A percentile compares a stretch with the other conserved stretches of the same genome.
Conservation (phyloP, 192 early-diverging fungal species). For the Linnemannia exigua region DNA sequence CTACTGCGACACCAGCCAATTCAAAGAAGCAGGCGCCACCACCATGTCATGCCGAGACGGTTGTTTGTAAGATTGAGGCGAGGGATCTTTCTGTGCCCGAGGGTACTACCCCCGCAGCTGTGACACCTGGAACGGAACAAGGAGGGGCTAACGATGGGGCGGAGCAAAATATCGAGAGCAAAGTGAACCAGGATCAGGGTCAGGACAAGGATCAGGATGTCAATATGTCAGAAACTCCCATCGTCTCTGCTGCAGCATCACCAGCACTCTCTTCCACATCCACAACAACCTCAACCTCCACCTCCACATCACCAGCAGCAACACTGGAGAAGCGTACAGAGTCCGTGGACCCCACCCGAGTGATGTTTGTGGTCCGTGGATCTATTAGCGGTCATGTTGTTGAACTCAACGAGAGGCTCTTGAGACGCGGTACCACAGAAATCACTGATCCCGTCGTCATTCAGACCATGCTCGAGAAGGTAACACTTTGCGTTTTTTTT, state of each 20-base stretch:
- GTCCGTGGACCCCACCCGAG: slow-evolving; percentile 38
- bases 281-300: neutral
- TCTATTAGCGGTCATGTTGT: slow-evolving; percentile 44
- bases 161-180: neutral
- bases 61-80: slow-evolving; percentile 47
- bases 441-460: slow-evolving; percentile 36
- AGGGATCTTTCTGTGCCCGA: slow-evolving; percentile 19
- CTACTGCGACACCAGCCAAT: slow-evolving; percentile 40
- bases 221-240: neutral
- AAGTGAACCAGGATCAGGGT: neutral
- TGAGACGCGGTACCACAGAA: slow-evolving; percentile 2
- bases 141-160: too few relatives aligned
- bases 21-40: slow-evolving; percentile 46
- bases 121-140: too few relatives aligned
- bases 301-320: neutral
- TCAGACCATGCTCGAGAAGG: slow-evolving; percentile 41
- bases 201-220: neutral
- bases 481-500: neutral
- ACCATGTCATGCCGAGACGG: slow-evolving; percentile 38
- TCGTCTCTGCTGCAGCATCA: neutral
- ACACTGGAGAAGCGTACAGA: slow-evolving; percentile 1
- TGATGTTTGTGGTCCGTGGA: slow-evolving; percentile 42
- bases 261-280: neutral
- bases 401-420: slow-evolving; percentile 40
- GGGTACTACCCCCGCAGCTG: too few relatives aligned